Percentiles rank a stretch among this genome's conserved stretches.
These are phyloP conservation scores for Colletotrichum orbiculare DNA, from an alignment of 2,329 filamentous ascomycete species.

Conservation along the genomic window DNA sequence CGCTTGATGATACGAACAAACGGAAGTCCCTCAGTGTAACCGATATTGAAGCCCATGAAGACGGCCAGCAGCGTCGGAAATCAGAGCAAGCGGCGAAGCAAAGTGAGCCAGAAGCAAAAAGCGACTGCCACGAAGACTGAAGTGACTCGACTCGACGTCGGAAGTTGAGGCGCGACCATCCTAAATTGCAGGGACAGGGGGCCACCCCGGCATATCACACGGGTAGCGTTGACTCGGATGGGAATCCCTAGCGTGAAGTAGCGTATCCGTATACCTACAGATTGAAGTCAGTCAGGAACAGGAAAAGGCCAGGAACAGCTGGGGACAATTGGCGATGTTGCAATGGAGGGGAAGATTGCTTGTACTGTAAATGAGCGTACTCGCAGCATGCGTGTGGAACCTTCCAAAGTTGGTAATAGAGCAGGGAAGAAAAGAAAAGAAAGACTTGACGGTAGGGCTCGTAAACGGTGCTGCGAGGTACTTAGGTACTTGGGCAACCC, in stretches of 20 bases:
- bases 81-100: not conserved
- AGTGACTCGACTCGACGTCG: slow-evolving; percentile 19
- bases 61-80: no score
- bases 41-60: not conserved
- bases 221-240: slow-evolving; percentile 31
- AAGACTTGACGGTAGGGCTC: not conserved
- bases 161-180: slow-evolving; percentile 38
- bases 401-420: slow-evolving; percentile 2
- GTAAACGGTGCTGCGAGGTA: not conserved
- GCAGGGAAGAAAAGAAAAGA: not conserved
- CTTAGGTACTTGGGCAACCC: not conserved
- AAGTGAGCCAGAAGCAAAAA: slow-evolving; percentile 5
- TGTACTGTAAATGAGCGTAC: no score
- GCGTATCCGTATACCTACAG: no score
- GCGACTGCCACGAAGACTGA: slow-evolving; percentile 13
- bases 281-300: slow-evolving; percentile 30
- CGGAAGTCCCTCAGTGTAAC: not conserved
- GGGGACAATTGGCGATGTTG: not conserved
- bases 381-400: no score
- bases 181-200: slow-evolving; percentile 36
- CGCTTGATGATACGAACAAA: slow-evolving; percentile 1
- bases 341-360: no score
- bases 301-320: not conserved
- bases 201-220: slow-evolving; percentile 24
- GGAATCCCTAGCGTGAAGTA: not conserved